These are phyloP conservation scores for Hypoxylon cercidicola DNA, from an alignment of 495 filamentous ascomycete species.

Conservation along the genomic window DNA sequence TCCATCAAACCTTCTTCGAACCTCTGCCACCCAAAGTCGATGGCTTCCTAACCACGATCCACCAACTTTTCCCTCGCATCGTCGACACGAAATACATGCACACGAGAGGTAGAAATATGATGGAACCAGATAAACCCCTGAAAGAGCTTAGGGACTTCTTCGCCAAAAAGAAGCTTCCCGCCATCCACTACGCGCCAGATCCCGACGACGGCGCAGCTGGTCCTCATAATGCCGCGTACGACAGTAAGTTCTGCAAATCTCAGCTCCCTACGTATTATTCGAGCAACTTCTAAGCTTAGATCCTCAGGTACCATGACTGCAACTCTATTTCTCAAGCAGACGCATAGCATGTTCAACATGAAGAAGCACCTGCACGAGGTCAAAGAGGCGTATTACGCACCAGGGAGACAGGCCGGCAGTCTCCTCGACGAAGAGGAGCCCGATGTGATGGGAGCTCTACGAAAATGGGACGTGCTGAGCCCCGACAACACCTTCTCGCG, in stretches of 20 bases:
- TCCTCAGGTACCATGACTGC: constrained; percentile 68
- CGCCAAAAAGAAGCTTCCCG: constrained; percentile 5
- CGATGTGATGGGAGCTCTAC: constrained; percentile 5
- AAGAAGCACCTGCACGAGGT: background rate
- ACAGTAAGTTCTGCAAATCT: constrained; percentile 57
- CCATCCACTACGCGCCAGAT: constrained; percentile 3
- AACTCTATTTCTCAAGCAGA: constrained; percentile 69
- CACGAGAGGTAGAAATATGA: constrained; percentile 60
- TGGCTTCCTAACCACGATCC: constrained; percentile 66
- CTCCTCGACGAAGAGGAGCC: constrained; percentile 25
- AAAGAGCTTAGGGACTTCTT: constrained; percentile 42
- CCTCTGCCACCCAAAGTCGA: constrained; percentile 68
- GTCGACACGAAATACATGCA: constrained; percentile 84
- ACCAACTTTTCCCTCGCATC: constrained; percentile 71
- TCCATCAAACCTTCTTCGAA: constrained; percentile 76
- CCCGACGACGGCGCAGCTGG: constrained; percentile 9
- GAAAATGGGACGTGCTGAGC: constrained; percentile 17
- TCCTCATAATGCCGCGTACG: constrained; percentile 78
- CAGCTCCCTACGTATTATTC: background rate
- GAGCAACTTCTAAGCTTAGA: background rate
- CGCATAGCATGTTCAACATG: constrained; percentile 55
- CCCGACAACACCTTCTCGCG: constrained; percentile 10
- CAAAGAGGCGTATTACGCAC: constrained; percentile 1
- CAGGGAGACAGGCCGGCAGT: background rate
- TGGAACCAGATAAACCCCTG: constrained; percentile 55